A percentile compares a stretch with the other conserved stretches of the same genome.
Evolutionary conservation across 2,329 filamentous ascomycete species (phyloP).

Genomic region (Cladosporium cucumerinum): DNA sequence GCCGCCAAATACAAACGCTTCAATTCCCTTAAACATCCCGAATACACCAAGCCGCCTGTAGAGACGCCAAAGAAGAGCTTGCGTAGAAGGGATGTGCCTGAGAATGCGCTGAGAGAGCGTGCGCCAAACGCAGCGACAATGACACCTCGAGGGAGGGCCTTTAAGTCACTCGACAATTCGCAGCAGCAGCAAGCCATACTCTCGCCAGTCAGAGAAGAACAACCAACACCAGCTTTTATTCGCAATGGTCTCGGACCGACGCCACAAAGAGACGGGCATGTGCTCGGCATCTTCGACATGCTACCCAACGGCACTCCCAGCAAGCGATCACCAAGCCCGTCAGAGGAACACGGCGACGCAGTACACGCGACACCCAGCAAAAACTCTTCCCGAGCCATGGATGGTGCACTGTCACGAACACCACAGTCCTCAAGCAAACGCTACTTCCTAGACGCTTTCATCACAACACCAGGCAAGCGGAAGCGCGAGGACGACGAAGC

Average conservation of each 20-base stretch:
- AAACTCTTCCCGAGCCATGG: slow-evolving; percentile 14
- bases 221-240: slow-evolving; percentile 32
- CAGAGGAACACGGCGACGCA: slow-evolving; percentile 17
- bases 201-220: slow-evolving; percentile 26
- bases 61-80: slow-evolving; percentile 28
- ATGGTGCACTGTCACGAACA: slow-evolving; percentile 37
- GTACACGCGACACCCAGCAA: slow-evolving; percentile 41
- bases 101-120: slow-evolving; percentile 7
- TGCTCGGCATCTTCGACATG: slow-evolving; percentile 74
- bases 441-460: slow-evolving; percentile 60
- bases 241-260: slow-evolving; percentile 62
- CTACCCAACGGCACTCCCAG: slow-evolving; percentile 37
- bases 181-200: not conserved
- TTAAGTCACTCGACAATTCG: slow-evolving; percentile 13
- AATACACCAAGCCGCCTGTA: slow-evolving; percentile 30
- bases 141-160: slow-evolving; percentile 10
- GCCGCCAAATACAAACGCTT: slow-evolving; percentile 76
- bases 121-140: slow-evolving; percentile 3
- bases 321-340: slow-evolving; percentile 16
- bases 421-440: slow-evolving; percentile 58
- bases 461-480: slow-evolving; percentile 57
- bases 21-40: slow-evolving; percentile 49
- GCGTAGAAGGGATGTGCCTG: slow-evolving; percentile 1
- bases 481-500: slow-evolving; percentile 39
- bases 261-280: slow-evolving; percentile 72